phyloP scores from a whole-genome alignment of 495 filamentous ascomycete genomes.

The Terfezia claveryi region DNA sequence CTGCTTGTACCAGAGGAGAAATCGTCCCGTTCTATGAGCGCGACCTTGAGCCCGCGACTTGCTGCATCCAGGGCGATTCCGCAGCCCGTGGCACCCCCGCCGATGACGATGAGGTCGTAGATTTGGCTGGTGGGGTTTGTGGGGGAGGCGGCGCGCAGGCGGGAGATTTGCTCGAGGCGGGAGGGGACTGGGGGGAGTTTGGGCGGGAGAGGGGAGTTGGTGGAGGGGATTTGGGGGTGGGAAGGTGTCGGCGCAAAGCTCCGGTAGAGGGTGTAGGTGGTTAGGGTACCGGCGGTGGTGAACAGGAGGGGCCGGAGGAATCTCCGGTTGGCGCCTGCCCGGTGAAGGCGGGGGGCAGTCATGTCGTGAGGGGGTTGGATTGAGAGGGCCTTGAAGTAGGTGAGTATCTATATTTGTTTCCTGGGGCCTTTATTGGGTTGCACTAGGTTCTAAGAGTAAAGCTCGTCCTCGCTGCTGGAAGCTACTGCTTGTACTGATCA shows the following conservation, averaged over 20 bases:
- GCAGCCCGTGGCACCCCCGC: conserved; percentile 76
- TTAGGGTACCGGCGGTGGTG: conserved; percentile 27
- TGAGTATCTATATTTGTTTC: no score
- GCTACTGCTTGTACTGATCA: no score
- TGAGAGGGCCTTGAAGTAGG: no score
- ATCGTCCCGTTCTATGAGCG: conserved; percentile 85
- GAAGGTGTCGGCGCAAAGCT: neutral
- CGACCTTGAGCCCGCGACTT: conserved; percentile 79
- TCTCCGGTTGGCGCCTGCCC: conserved; percentile 11
- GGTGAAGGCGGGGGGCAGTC: neutral
- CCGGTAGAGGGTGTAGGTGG: neutral
- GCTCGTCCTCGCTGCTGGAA: no score
- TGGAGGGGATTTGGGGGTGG: neutral
- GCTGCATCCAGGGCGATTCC: conserved; percentile 89
- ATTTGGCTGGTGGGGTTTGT: conserved; percentile 19
- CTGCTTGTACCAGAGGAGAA: conserved; percentile 85
- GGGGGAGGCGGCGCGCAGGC: conserved; percentile 8
- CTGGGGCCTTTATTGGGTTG: no score
- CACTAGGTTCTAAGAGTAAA: no score
- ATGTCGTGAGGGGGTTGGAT: neutral
- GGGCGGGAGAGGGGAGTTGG: conserved; percentile 33
- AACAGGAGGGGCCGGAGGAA: conserved; percentile 36
- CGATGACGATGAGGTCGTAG: conserved; percentile 83
- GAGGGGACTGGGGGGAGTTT: conserved; percentile 43
- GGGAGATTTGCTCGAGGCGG: conserved; percentile 31